These are phyloP conservation scores for Neltuma alba DNA, from an alignment of 306 rosid genomes.

Conservation along the genomic window DNA sequence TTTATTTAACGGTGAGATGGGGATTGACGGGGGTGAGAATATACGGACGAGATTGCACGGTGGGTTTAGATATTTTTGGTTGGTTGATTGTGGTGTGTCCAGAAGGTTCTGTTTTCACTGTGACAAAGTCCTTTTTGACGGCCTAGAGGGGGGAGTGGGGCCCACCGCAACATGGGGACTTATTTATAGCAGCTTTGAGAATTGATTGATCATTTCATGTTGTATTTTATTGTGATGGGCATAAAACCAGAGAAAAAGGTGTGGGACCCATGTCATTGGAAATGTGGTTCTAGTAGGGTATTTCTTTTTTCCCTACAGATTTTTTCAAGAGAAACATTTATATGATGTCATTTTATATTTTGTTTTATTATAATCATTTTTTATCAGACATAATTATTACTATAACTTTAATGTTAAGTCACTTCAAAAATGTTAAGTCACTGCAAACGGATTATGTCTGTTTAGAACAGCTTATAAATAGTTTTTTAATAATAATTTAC, in stretches of 20 bases:
- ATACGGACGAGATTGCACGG: conserved; percentile 64
- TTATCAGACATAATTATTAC: no score
- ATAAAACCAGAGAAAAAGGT: conserved; percentile 1
- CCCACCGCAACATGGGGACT: conserved; percentile 28
- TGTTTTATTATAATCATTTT: no score
- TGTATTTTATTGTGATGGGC: conserved; percentile 30
- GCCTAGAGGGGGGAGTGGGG: neutral
- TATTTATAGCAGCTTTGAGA: conserved; percentile 30
- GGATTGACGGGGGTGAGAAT: conserved; percentile 28
- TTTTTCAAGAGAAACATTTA: neutral
- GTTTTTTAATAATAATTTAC: no score
- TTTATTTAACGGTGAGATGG: conserved; percentile 13
- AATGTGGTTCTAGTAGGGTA: neutral
- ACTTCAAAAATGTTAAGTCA: no score
- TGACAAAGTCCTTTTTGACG: conserved; percentile 33
- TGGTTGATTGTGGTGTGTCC: conserved; percentile 53
- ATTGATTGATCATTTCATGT: conserved; percentile 23
- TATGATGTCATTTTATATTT: no score
- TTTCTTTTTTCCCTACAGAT: neutral
- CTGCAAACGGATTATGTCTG: no score
- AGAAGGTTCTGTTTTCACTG: conserved; percentile 72
- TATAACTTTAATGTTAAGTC: no score
- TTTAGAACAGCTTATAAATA: no score
- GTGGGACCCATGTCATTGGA: neutral
- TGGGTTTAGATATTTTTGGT: conserved; percentile 64